Conservation (phyloP, 2,329 filamentous ascomycete species). For the Sporothrix euskadiensis region DNA sequence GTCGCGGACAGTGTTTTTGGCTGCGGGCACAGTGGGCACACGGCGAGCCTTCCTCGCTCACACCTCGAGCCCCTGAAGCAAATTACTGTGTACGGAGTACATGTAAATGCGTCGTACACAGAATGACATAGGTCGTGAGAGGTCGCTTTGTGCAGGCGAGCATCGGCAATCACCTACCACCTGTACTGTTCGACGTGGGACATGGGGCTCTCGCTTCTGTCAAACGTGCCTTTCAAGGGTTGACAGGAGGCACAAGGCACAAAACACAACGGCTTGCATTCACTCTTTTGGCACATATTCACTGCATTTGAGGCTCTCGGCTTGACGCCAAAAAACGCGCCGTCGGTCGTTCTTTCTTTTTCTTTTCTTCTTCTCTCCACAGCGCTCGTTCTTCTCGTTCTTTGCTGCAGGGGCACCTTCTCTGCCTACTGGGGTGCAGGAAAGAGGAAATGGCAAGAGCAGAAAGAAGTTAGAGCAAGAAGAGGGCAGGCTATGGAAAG, state of each 20-base stretch:
- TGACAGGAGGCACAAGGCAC: background rate
- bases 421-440: background rate
- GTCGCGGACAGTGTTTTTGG: background rate
- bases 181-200: background rate
- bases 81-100: background rate
- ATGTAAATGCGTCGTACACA: no score
- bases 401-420: background rate
- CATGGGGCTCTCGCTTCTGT: constrained; percentile 3
- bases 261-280: no score
- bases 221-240: background rate
- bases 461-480: no score
- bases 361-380: background rate
- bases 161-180: background rate
- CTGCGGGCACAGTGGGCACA: background rate
- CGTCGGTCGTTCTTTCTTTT: background rate
- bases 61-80: background rate
- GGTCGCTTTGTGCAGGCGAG: constrained; percentile 8
- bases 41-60: background rate
- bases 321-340: background rate
- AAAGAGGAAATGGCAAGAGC: background rate
- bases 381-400: background rate
- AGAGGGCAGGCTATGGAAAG: no score
- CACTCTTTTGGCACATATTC: background rate
- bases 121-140: no score
- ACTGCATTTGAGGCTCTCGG: background rate